Evolutionary conservation across 768 basidiomycete genomes (phyloP).

Genomic region (Collybiopsis confluens): DNA sequence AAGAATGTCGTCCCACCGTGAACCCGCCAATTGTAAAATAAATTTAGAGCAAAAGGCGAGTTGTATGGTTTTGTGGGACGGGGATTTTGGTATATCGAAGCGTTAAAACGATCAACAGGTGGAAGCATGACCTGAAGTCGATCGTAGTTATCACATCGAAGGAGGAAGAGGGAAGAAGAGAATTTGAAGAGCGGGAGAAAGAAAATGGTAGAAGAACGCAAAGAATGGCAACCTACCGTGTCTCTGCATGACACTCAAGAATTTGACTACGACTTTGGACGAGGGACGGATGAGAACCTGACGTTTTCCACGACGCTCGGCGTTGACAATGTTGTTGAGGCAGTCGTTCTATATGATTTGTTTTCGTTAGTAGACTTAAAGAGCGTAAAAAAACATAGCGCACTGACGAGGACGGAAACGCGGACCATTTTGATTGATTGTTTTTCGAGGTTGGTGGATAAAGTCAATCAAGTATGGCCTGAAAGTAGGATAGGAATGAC

Average conservation of each 20-base stretch:
- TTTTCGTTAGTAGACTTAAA: too few relatives aligned
- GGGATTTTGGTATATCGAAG: conserved; percentile 61
- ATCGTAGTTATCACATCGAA: conserved; percentile 88
- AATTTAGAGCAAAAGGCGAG: conserved; percentile 29
- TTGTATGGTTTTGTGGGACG: conserved; percentile 58
- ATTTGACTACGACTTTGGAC: conserved; percentile 97
- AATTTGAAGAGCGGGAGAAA: conserved; percentile 6
- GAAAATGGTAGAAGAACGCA: neutral
- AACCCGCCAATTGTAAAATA: conserved; percentile 40
- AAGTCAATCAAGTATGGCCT: conserved; percentile 28
- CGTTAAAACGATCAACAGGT: conserved; percentile 81
- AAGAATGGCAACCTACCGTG: conserved; percentile 66
- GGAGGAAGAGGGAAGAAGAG: conserved; percentile 4
- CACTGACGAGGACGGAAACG: conserved; percentile 64
- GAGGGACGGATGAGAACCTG: conserved; percentile 97
- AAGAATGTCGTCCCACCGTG: conserved; percentile 50
- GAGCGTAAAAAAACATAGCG: too few relatives aligned
- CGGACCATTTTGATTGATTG: conserved; percentile 66
- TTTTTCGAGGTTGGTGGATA: conserved; percentile 1
- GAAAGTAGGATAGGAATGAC: too few relatives aligned
- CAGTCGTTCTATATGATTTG: conserved; percentile 54
- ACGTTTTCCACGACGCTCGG: conserved; percentile 98
- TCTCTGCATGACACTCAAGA: conserved; percentile 97
- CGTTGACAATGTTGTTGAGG: conserved; percentile 97
- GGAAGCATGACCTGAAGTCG: conserved; percentile 47